Evolutionary conservation across 2,329 filamentous ascomycete genomes (phyloP).

Genomic region (Cercospora canescens): DNA sequence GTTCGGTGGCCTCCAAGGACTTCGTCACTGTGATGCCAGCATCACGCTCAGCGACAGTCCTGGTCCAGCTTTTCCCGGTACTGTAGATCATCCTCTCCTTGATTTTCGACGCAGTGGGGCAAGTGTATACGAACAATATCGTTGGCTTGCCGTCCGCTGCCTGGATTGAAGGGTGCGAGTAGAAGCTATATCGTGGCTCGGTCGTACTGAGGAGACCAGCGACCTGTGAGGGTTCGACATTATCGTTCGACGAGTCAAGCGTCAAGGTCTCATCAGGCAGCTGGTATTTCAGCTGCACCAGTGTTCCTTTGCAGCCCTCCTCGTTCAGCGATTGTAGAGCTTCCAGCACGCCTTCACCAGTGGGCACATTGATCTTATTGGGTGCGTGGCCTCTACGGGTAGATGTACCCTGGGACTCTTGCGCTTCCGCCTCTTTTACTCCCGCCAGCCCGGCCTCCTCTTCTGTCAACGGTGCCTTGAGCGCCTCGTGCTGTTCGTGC

Average conservation of each 20-base stretch:
- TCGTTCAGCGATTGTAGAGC: constrained; percentile 62
- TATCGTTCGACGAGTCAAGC: constrained; percentile 57
- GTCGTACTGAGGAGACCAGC: constrained; percentile 60
- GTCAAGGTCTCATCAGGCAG: constrained; percentile 67
- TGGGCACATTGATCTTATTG: constrained; percentile 51
- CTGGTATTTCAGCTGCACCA: constrained; percentile 42
- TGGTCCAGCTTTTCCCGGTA: constrained; percentile 52
- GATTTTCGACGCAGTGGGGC: constrained; percentile 70
- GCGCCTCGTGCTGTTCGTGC: constrained; percentile 66
- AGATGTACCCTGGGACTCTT: constrained; percentile 70
- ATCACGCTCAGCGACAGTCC: constrained; percentile 66
- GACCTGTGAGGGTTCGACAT: constrained; percentile 60
- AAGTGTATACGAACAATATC: constrained; percentile 81
- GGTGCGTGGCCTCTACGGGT: constrained; percentile 53
- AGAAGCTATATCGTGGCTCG: constrained; percentile 79
- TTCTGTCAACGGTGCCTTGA: constrained; percentile 70
- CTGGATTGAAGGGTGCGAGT: constrained; percentile 58
- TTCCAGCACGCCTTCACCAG: constrained; percentile 63
- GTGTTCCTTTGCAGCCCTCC: constrained; percentile 35
- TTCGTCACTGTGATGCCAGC: constrained; percentile 68
- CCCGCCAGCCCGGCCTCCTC: constrained; percentile 72
- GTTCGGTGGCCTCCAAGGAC: constrained; percentile 65
- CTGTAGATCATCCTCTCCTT: constrained; percentile 87
- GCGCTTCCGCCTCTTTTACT: constrained; percentile 73
- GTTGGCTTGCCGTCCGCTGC: constrained; percentile 51